These are phyloP conservation scores for Phycomyces blakesleeanus DNA, from an alignment of 192 early-diverging fungal species.

Conservation along the genomic window DNA sequence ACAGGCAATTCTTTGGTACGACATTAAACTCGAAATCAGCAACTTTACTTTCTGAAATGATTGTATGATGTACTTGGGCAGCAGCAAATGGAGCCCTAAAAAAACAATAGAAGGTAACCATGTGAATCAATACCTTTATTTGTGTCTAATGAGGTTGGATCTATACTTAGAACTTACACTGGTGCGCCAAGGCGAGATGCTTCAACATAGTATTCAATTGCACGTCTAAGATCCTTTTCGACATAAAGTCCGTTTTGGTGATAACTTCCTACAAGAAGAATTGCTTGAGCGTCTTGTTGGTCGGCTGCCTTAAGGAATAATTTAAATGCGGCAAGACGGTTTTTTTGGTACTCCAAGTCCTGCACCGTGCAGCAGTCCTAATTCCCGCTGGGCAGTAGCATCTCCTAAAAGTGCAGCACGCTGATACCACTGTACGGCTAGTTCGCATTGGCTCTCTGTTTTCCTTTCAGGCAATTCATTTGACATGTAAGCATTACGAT, in stretches of 20 bases:
- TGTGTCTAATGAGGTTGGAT: neutral
- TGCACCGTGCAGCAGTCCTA: constrained; percentile 34
- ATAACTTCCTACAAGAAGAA: constrained; percentile 30
- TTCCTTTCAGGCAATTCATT: neutral
- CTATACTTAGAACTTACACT: constrained; percentile 13
- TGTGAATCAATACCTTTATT: no score
- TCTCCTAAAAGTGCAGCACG: constrained; percentile 35
- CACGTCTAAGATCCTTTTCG: constrained; percentile 25
- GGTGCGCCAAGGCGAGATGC: constrained; percentile 22
- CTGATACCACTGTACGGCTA: constrained; percentile 28
- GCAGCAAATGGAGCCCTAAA: constrained; percentile 27
- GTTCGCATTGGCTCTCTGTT: constrained; percentile 1
- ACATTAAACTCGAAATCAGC: no score
- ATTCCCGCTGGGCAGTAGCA: constrained; percentile 26
- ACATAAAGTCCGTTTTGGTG: constrained; percentile 41
- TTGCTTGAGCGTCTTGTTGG: constrained; percentile 29
- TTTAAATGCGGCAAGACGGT: constrained; percentile 25
- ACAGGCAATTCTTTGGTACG: no score
- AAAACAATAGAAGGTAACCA: no score
- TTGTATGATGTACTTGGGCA: constrained; percentile 29
- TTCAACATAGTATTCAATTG: constrained; percentile 22
- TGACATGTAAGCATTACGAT: constrained; percentile 4
- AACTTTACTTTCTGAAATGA: constrained; percentile 29
- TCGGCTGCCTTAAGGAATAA: constrained; percentile 39
- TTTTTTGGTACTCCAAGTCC: constrained; percentile 27